Evolutionary conservation across 768 basidiomycete genomes (phyloP).

Genomic region (Leccinum broughii): DNA sequence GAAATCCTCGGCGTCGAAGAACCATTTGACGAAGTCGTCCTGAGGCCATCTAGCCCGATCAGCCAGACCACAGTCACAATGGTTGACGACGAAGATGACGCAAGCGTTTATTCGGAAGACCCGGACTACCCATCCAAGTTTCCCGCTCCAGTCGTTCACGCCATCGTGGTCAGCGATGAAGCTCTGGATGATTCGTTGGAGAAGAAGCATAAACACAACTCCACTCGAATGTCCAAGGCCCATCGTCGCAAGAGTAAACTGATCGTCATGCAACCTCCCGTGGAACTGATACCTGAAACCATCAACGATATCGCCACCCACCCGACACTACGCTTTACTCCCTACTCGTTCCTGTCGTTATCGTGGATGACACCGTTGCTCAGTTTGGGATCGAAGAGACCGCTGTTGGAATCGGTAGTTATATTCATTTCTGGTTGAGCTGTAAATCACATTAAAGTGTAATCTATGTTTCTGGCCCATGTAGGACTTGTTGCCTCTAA

Average conservation of each 20-base stretch:
- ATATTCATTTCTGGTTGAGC: constrained; percentile 25
- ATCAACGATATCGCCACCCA: constrained; percentile 23
- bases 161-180: background rate
- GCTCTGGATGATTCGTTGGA: background rate
- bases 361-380: constrained; percentile 30
- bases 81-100: constrained; percentile 22
- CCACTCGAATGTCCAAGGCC: background rate
- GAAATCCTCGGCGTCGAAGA: constrained; percentile 22
- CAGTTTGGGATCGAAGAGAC: constrained; percentile 27
- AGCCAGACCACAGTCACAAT: constrained; percentile 22
- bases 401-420: constrained; percentile 34
- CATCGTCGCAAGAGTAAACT: constrained; percentile 17
- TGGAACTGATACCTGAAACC: constrained; percentile 13
- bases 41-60: constrained; percentile 10
- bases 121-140: constrained; percentile 7
- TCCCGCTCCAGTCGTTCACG: background rate
- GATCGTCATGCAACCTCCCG: constrained; percentile 27
- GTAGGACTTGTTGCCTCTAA: constrained; percentile 29
- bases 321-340: constrained; percentile 16
- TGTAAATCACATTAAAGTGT: constrained; percentile 24
- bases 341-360: constrained; percentile 23
- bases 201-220: background rate
- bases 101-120: constrained; percentile 2
- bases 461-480: constrained; percentile 8
- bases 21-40: constrained; percentile 10